Evolutionary conservation across 1,284 basidiomycete species (phyloP).

Genomic region (Melampsora americana): DNA sequence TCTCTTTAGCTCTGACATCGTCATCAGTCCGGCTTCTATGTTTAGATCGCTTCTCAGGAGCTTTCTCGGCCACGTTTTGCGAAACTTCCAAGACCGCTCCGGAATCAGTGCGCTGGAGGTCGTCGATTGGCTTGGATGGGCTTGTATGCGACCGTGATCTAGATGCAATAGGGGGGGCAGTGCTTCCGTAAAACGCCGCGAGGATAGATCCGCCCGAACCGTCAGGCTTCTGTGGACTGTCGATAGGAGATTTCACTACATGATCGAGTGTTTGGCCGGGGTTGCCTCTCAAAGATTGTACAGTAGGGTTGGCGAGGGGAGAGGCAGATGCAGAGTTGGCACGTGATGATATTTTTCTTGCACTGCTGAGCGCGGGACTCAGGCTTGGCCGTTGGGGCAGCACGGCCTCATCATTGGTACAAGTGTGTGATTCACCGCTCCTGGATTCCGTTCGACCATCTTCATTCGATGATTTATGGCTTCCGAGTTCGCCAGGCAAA

Average conservation of each 20-base stretch:
- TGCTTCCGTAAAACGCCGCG: background rate
- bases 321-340: no score
- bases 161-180: background rate
- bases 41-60: background rate
- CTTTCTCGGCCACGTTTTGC: background rate
- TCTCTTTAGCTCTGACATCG: background rate
- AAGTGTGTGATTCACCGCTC: no score
- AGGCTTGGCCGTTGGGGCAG: no score
- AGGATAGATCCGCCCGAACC: background rate
- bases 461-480: no score
- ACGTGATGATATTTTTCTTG: no score
- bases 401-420: no score
- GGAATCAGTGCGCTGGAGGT: background rate
- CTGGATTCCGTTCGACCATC: no score
- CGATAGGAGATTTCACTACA: background rate
- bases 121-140: background rate
- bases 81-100: background rate
- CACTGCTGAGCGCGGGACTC: no score
- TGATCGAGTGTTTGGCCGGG: background rate
- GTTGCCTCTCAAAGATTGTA: background rate
- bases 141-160: background rate
- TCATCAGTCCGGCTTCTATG: background rate
- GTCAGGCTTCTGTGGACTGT: background rate
- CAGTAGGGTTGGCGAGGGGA: background rate
- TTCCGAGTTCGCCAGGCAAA: no score